Evolutionary conservation across 257 asterid species (phyloP), one percentile per base, ranked within the genome.

Genomic region (Solanum etuberosum): DNA sequence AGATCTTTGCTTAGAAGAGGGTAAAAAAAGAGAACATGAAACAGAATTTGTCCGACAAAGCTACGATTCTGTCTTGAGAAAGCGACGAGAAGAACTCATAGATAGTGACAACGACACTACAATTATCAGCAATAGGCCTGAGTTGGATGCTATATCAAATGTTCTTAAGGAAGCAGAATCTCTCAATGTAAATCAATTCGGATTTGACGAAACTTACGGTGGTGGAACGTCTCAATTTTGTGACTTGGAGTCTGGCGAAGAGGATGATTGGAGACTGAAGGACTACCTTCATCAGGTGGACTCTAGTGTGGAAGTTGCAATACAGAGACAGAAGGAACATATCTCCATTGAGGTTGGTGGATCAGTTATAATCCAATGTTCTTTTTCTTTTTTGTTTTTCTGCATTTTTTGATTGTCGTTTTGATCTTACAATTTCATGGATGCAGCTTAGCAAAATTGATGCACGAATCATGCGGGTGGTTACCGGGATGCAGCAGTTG

Each of bases 381-480:
- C 63, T 83, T 74, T 61, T 86, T 23, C 59, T 87, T 51, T 65
- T 35, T n/a, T 65, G 29, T 71, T 57, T 85, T 67, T 42, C 9
- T 70, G 86, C 27, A 20, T 27, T 43, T 27, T 46, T 87, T 86
- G 32, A 78, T 87, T 91, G 31, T 18, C 23, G 37, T 46, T n/a
- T 87, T 86, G 32, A 74, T 87, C 92, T 90, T 89, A 90, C 89
- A 87, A 78, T 90, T 86, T 78, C 73, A 86, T 48, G 86, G 88
- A 85, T 94, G 87, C 98, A 97, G 99, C 93, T 97, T 83, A 94
- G 99, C 92, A 97, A 96, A 92, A 91, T 94, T 59, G 99, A 97
- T 86, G 98, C 94, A 82, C 92, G 94, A 89, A 92, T 97, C 86
- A 91, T 95, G 98, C 89, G 92, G 83, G 67, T 89, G 87, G 88